Evolutionary conservation across 1,284 basidiomycete species (phyloP), one percentile per base, ranked within the genome.

Genomic region (Marasmius tenuissimus): DNA sequence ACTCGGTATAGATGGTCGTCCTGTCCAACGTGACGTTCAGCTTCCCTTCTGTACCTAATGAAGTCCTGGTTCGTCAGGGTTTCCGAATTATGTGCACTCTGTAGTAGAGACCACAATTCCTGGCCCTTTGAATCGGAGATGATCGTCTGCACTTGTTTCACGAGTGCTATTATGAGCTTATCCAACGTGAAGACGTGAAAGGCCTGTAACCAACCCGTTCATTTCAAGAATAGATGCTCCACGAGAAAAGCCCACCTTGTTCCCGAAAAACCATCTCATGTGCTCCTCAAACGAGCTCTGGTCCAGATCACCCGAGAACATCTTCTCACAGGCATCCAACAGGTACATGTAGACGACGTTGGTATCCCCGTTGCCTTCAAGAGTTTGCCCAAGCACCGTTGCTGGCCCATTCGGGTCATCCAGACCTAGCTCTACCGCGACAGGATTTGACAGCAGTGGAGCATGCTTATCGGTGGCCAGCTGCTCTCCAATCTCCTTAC

Each of bases 211-310:
- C 57, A 71, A 73, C 18, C 7, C 18, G 34, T 63, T 65, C 61
- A 63, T 63, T 60, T 58, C 59, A 61, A 62, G 58, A 61, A 65
- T 60, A 62, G 53, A 58, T 47, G 27, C 39, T 27, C 60, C 63
- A 60, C 65, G 20, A 8, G 27, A 48, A 48, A 38, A 51, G 65
- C 88, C 78, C 68, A 95, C 96, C 82, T 95, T 92, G 66, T 90
- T 96, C 38, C 95, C 94, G 79, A 97, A 98, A 84, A 99, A 96
- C 86, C 93, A 94, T 63, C 97, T 81, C 83, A 97, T 88, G 69
- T 94, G 93, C 73, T 99, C 97, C 74, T 99, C 97, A 71, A 95
- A 98, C 18, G 89, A 88, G 35, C 84, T 79, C 70, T 91, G 92
- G 75, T 98, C 97, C 65, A 98, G 82, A 71, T 98, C 96, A 63